A percentile compares a stretch with the other conserved stretches of the same genome.
These are phyloP conservation scores for Trypethelium eluteriae DNA, from an alignment of 495 filamentous ascomycete species.

Conservation along the genomic window DNA sequence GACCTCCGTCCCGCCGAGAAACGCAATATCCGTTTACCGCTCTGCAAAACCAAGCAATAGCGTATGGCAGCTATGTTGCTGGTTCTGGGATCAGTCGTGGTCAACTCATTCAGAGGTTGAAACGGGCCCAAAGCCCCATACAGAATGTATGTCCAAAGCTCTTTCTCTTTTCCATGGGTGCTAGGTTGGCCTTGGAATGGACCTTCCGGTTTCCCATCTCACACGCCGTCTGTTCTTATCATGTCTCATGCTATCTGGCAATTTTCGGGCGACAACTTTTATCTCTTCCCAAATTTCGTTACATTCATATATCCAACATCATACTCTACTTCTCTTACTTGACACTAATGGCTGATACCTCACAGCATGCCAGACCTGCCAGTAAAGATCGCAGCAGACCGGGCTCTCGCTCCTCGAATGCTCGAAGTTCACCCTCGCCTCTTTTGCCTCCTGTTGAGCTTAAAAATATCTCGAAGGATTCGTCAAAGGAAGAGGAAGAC, in stretches of 20 bases:
- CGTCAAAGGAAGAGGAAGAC: slow-evolving; percentile 26
- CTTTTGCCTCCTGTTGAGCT: slow-evolving; percentile 27
- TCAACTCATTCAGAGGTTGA: slow-evolving; percentile 78
- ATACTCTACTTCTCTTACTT: not conserved
- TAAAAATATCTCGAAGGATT: slow-evolving; percentile 23
- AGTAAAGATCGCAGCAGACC: slow-evolving; percentile 2
- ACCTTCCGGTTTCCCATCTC: not conserved
- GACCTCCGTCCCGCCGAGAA: not conserved
- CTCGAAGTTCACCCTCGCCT: slow-evolving; percentile 20
- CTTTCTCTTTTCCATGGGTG: not conserved
- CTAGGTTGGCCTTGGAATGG: not conserved
- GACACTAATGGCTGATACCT: not conserved
- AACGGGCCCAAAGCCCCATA: slow-evolving; percentile 66
- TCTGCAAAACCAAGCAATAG: not conserved
- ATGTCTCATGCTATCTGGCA: not conserved
- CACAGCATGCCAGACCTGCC: slow-evolving; percentile 2
- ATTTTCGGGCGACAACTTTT: not conserved
- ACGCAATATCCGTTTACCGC: slow-evolving; percentile 7
- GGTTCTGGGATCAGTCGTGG: slow-evolving; percentile 40
- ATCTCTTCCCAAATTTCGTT: not conserved
- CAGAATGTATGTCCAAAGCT: slow-evolving; percentile 43
- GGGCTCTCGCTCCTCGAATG: not conserved
- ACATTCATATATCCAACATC: not conserved
- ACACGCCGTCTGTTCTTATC: not conserved
- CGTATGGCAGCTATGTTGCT: not conserved